Evolutionary conservation across 345 rosid genomes (phyloP).

Genomic region (Hibiscus tridactylites): DNA sequence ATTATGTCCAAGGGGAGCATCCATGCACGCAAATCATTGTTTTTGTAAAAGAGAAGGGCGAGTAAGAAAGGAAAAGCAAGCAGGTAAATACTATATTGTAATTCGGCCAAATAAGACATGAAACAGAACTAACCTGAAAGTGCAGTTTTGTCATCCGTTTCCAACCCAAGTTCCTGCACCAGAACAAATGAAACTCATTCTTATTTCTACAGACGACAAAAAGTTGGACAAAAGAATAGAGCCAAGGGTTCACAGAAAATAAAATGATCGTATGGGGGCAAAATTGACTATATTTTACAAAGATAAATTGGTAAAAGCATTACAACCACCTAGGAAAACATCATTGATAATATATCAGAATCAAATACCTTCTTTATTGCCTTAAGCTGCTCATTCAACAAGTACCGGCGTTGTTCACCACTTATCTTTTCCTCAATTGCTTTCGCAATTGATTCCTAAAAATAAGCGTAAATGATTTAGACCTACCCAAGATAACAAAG

Average conservation of each 20-base stretch:
- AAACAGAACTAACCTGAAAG: conserved; percentile 63
- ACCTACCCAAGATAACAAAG: conserved; percentile 1
- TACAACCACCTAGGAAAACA: not conserved
- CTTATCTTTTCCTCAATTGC: conserved; percentile 98
- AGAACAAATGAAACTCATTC: conserved; percentile 15
- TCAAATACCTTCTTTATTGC: conserved; percentile 87
- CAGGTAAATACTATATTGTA: not conserved
- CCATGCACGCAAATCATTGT: not conserved
- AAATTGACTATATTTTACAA: not conserved
- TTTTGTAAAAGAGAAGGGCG: not conserved
- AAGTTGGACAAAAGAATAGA: conserved; percentile 1
- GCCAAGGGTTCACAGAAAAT: not conserved
- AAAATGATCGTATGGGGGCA: not conserved
- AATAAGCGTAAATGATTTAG: conserved; percentile 8
- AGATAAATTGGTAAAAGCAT: not conserved
- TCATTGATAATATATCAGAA: conserved; percentile 1
- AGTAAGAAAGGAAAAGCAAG: not conserved
- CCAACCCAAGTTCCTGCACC: conserved; percentile 91
- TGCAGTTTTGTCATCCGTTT: conserved; percentile 97
- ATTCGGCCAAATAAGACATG: conserved; percentile 3
- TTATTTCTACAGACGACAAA: conserved; percentile 3
- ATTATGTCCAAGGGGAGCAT: not conserved
- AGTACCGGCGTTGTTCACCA: conserved; percentile 96
- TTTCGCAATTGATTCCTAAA: conserved; percentile 89
- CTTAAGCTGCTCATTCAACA: conserved; percentile 96